Evolutionary conservation across 1,139 yeast genomes (phyloP).

Genomic region (Pichia inconspicua): DNA sequence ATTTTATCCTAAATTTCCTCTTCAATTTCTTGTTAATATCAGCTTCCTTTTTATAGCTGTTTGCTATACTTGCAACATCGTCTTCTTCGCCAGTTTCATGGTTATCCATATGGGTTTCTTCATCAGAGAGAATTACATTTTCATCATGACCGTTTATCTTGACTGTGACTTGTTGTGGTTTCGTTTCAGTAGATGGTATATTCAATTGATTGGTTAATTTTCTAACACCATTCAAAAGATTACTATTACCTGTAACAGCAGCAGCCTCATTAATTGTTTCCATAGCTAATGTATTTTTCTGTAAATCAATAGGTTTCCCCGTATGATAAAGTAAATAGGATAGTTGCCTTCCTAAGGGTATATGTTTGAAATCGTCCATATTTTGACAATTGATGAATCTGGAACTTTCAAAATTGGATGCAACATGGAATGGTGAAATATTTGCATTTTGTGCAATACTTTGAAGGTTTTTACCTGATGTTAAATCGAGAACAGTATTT

Average conservation of each 20-base stretch:
- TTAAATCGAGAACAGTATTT: slow-evolving; percentile 29
- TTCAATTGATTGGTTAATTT: slow-evolving; percentile 2
- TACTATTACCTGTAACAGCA: neutral
- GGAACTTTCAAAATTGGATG: slow-evolving; percentile 15
- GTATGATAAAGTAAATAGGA: slow-evolving; percentile 24
- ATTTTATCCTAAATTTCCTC: neutral
- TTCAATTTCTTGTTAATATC: slow-evolving; percentile 3
- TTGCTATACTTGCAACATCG: neutral
- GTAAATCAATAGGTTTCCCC: slow-evolving; percentile 21
- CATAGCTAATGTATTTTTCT: slow-evolving; percentile 3
- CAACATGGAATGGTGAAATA: slow-evolving; percentile 18
- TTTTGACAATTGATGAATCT: slow-evolving; percentile 23
- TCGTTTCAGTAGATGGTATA: neutral
- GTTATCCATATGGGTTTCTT: neutral
- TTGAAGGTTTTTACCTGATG: slow-evolving; percentile 27
- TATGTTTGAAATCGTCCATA: slow-evolving; percentile 20
- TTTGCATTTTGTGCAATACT: slow-evolving; percentile 20
- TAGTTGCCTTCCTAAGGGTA: slow-evolving; percentile 25
- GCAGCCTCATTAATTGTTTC: slow-evolving; percentile 5
- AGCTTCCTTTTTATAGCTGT: slow-evolving; percentile 1
- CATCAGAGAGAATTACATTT: neutral
- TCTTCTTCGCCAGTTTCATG: neutral
- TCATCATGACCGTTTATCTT: slow-evolving; percentile 4
- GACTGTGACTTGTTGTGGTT: neutral
- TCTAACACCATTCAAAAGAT: slow-evolving; percentile 5